Base-by-base conservation (phyloP, 345 rosid genomes). In the Dovyalis caffra region DNA sequence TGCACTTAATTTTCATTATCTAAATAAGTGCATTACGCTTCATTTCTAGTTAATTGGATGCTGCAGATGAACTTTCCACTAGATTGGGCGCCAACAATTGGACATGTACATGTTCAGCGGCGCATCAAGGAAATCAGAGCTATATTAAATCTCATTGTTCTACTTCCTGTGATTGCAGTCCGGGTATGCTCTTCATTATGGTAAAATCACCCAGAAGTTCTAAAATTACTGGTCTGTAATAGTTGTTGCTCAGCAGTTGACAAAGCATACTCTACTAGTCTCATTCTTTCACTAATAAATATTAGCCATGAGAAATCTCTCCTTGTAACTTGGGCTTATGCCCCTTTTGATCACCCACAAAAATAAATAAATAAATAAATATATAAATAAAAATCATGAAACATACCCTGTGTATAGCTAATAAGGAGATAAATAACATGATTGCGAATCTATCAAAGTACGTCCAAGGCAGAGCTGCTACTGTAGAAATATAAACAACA, bases 91-190 rank as follows among this genome's bases (percentile, higher is more conserved):
- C 76, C 67, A 87, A 61, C 80, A 86, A 85, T 66, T 95, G 95
- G 95, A 86, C 88, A 21, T 95, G 98, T 66, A 77, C 82, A 4
- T 95, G 99, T 74, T 85, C 87, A 69, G 78, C 87, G 35, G 75
- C 83, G 0, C 26, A 76, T 74, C 83, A 64, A 74, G 83, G 81
- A 78, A 84, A 87, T 76, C 85, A 83, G 81, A 85, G 80, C 74
- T 72, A 69, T 78, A 71, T 85, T 79, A 81, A 74, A 82, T 88
- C 83, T 33, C 91, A 89, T 82, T 95, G 99, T 85, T 89, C 94
- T 35, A 70, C 85, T 66, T 90, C 94, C 77, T 95, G 99, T 80
- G 80, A 88, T 78, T 95, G 99, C 83, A 90, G 66, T 79, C 88
- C 87, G 76, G 98, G 99, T 90, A 85, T 68, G 74, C 64, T 31